Percentiles rank a stretch among this genome's conserved stretches.
Conservation (phyloP, 176 grass and related monocot species). For the Saccharum spontaneum region DNA sequence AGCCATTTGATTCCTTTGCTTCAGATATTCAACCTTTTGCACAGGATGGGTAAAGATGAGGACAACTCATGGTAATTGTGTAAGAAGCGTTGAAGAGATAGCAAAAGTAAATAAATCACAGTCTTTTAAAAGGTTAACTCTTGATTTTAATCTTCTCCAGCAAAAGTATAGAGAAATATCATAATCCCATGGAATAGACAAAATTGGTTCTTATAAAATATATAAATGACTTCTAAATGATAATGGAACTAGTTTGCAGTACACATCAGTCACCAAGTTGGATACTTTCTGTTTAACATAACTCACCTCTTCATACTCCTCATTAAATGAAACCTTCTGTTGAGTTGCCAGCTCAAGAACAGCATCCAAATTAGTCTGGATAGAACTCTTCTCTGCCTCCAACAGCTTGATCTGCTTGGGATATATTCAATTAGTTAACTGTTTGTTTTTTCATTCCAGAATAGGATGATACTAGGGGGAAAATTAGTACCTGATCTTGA, state of each 20-base stretch:
- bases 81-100: neutral
- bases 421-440: constrained; percentile 27
- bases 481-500: constrained; percentile 76
- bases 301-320: constrained; percentile 80
- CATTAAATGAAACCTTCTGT: constrained; percentile 64
- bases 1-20: no score
- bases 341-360: constrained; percentile 75
- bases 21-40: neutral
- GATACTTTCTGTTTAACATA: constrained; percentile 1
- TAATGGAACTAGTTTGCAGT: neutral
- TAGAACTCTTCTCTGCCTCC: constrained; percentile 73
- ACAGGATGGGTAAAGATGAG: no score
- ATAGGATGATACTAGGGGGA: neutral
- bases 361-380: constrained; percentile 80
- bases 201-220: neutral
- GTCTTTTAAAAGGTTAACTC: neutral
- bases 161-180: neutral
- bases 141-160: neutral
- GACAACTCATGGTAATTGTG: neutral
- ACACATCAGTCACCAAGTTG: neutral
- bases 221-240: neutral
- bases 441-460: constrained; percentile 13
- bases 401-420: constrained; percentile 71
- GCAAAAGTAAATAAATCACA: neutral
- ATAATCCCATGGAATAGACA: neutral